Conservation (phyloP, 805 yeast genomes). For the Novakomyces olei region DNA sequence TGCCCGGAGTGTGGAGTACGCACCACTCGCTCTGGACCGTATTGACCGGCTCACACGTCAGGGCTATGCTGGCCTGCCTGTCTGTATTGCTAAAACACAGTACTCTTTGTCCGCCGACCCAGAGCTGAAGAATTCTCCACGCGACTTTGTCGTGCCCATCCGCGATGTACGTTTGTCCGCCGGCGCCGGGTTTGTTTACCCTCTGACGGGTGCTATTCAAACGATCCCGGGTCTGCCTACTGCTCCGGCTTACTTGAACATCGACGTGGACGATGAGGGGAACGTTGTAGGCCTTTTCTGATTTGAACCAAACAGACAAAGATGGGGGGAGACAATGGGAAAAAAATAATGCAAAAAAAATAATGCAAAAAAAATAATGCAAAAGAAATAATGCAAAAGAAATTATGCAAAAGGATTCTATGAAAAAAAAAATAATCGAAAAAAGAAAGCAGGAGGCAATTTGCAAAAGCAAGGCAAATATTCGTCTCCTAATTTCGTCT, state of each 20-base stretch:
- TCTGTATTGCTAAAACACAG: slow-evolving; percentile 94
- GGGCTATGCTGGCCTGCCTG: slow-evolving; percentile 78
- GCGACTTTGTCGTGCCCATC: slow-evolving; percentile 81
- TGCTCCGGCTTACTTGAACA: slow-evolving; percentile 90
- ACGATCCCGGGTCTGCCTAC: slow-evolving; percentile 96
- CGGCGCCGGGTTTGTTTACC: slow-evolving; percentile 93
- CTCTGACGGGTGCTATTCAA: slow-evolving; percentile 89
- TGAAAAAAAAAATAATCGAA: too few relatives aligned
- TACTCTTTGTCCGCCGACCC: slow-evolving; percentile 92
- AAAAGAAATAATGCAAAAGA: too few relatives aligned
- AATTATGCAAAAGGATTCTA: too few relatives aligned
- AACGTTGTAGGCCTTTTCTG: slow-evolving; percentile 83
- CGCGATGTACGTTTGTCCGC: slow-evolving; percentile 83
- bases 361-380: too few relatives aligned
- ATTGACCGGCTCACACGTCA: slow-evolving; percentile 62
- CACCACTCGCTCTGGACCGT: slow-evolving; percentile 60
- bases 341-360: too few relatives aligned
- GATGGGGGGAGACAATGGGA: too few relatives aligned
- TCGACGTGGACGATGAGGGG: slow-evolving; percentile 74
- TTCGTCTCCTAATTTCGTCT: too few relatives aligned
- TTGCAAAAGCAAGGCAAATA: too few relatives aligned
- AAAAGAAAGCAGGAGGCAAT: too few relatives aligned
- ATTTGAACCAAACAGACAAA: too few relatives aligned
- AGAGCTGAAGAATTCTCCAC: slow-evolving; percentile 78
- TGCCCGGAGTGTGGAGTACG: slow-evolving; percentile 61